Conservation (phyloP, 345 rosid species). For the Conringia planisiliqua region DNA sequence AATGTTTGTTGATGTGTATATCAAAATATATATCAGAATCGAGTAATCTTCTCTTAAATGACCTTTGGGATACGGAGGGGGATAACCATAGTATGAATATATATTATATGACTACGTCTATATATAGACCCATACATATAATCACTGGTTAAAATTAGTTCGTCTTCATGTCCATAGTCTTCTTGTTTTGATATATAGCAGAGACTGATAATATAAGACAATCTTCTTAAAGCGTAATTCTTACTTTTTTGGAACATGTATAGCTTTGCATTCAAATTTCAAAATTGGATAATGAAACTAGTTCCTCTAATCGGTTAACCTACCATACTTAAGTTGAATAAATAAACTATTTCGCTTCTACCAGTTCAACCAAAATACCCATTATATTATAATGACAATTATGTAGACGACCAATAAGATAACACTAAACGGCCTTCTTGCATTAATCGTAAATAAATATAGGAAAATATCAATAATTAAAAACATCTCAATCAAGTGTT, state of each 20-base stretch:
- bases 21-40: not conserved
- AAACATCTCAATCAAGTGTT: constrained; percentile 30
- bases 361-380: constrained; percentile 46
- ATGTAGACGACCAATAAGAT: constrained; percentile 28
- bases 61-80: constrained; percentile 21
- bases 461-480: not conserved
- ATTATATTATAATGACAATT: constrained; percentile 37
- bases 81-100: not conserved
- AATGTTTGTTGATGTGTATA: constrained; percentile 21
- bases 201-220: not conserved
- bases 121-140: not conserved
- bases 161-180: not conserved
- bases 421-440: constrained; percentile 25
- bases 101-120: not conserved
- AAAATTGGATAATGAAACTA: constrained; percentile 1
- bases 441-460: constrained; percentile 15
- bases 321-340: constrained; percentile 34
- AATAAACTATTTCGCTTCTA: constrained; percentile 33
- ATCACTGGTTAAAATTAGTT: not conserved
- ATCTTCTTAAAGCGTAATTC: not conserved
- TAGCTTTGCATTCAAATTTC: not conserved
- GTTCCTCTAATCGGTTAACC: constrained; percentile 23
- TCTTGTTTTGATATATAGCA: not conserved
- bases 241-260: not conserved
- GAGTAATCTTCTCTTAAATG: constrained; percentile 13